These are phyloP conservation scores for Aleurites moluccanus DNA, from an alignment of 441 rosid genomes.

Conservation along the genomic window DNA sequence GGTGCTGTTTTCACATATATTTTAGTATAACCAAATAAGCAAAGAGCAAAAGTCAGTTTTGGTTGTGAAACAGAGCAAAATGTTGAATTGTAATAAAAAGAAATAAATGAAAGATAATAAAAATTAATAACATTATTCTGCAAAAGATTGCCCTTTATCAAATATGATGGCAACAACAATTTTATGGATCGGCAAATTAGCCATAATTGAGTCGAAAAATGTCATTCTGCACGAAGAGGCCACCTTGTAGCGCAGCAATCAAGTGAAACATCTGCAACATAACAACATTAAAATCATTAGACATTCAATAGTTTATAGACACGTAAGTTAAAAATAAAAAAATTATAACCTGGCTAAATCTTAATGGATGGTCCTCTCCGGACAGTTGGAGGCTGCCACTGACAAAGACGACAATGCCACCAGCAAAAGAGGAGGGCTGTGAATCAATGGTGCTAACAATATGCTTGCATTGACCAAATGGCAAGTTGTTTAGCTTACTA, in stretches of 20 bases:
- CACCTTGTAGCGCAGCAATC: conserved; percentile 53
- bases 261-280: conserved; percentile 80
- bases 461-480: conserved; percentile 67
- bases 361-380: conserved; percentile 65
- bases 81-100: background rate
- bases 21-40: background rate
- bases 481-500: conserved; percentile 55
- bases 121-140: background rate
- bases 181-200: conserved; percentile 23
- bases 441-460: conserved; percentile 66
- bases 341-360: conserved; percentile 72
- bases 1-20: no score
- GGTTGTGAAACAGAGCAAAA: background rate
- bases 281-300: background rate
- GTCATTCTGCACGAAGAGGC: conserved; percentile 77
- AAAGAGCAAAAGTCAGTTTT: background rate
- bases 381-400: conserved; percentile 71
- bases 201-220: conserved; percentile 84
- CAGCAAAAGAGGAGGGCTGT: conserved; percentile 59
- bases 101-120: background rate
- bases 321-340: background rate
- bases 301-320: no score
- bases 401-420: conserved; percentile 72
- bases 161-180: background rate
- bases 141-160: background rate